phyloP scores from a whole-genome alignment of 768 basidiomycete species.

The Collybiopsis luxurians region DNA sequence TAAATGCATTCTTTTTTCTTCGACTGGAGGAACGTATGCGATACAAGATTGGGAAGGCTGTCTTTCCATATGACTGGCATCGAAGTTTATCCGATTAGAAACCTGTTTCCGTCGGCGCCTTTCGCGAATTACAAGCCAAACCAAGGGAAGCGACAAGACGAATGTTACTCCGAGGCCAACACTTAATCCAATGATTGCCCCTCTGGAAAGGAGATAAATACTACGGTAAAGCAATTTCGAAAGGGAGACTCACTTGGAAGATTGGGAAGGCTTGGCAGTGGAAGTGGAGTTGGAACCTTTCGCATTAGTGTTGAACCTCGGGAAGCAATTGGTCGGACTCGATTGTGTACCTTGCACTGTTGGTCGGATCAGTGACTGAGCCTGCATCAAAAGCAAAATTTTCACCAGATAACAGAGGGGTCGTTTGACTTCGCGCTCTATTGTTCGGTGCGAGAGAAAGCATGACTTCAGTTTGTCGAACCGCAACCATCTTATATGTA shows the following conservation, averaged over 20 bases:
- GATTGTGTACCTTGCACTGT: slow-evolving; percentile 26
- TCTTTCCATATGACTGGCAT: slow-evolving; percentile 24
- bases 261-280: slow-evolving; percentile 3
- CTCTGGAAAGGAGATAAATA: slow-evolving; percentile 24
- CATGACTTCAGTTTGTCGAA: slow-evolving; percentile 34
- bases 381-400: background rate
- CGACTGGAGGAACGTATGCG: slow-evolving; percentile 1
- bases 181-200: slow-evolving; percentile 43
- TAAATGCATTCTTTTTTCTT: slow-evolving; percentile 7
- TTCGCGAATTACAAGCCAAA: slow-evolving; percentile 40
- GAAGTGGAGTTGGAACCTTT: slow-evolving; percentile 11
- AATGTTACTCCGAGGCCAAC: slow-evolving; percentile 38
- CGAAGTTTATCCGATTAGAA: slow-evolving; percentile 16
- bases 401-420: slow-evolving; percentile 29
- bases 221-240: background rate
- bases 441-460: slow-evolving; percentile 37
- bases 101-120: slow-evolving; percentile 31
- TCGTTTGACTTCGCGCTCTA: slow-evolving; percentile 35
- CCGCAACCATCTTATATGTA: slow-evolving; percentile 31
- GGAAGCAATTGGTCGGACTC: slow-evolving; percentile 8
- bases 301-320: background rate
- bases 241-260: slow-evolving; percentile 16
- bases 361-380: background rate
- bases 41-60: background rate
- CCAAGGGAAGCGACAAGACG: slow-evolving; percentile 39